These are phyloP conservation scores for Hyaloscypha finlandica DNA, from an alignment of 495 filamentous ascomycete species.

Conservation along the genomic window DNA sequence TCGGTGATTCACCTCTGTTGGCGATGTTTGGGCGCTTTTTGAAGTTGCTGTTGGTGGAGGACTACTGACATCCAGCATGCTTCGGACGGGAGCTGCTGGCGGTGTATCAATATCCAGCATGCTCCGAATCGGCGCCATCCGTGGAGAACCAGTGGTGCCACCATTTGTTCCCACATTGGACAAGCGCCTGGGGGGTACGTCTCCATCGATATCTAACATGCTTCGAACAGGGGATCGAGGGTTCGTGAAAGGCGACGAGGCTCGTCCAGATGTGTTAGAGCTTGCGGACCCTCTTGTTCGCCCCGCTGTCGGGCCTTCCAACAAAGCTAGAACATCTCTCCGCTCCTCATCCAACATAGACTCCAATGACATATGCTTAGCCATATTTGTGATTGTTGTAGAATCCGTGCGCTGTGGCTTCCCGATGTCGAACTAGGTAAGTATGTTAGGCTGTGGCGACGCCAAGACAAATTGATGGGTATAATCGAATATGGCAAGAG, in stretches of 20 bases:
- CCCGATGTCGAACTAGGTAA: background rate
- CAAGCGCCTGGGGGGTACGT: constrained; percentile 31
- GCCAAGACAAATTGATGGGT: constrained; percentile 15
- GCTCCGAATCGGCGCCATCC: background rate
- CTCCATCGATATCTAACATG: constrained; percentile 54
- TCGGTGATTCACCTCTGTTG: constrained; percentile 34
- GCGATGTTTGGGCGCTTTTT: constrained; percentile 48
- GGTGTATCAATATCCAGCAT: constrained; percentile 13
- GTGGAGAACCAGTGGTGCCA: constrained; percentile 4
- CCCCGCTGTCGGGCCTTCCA: constrained; percentile 46
- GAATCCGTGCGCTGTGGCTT: background rate
- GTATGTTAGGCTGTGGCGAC: constrained; percentile 1
- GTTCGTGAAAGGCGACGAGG: constrained; percentile 47
- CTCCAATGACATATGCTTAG: constrained; percentile 59
- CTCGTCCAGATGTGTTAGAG: constrained; percentile 36
- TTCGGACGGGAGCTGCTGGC: background rate
- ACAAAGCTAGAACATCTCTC: constrained; percentile 64
- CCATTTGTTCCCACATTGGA: constrained; percentile 33
- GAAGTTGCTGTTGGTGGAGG: constrained; percentile 29
- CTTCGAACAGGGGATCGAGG: constrained; percentile 57
- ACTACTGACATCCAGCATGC: constrained; percentile 57
- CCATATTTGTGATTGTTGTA: constrained; percentile 22
- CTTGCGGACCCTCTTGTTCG: constrained; percentile 40
- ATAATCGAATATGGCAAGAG: constrained; percentile 15
- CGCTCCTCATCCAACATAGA: constrained; percentile 72